phyloP scores from a whole-genome alignment of 192 early-diverging fungal species.

The Rhizophlyctis rosea region DNA sequence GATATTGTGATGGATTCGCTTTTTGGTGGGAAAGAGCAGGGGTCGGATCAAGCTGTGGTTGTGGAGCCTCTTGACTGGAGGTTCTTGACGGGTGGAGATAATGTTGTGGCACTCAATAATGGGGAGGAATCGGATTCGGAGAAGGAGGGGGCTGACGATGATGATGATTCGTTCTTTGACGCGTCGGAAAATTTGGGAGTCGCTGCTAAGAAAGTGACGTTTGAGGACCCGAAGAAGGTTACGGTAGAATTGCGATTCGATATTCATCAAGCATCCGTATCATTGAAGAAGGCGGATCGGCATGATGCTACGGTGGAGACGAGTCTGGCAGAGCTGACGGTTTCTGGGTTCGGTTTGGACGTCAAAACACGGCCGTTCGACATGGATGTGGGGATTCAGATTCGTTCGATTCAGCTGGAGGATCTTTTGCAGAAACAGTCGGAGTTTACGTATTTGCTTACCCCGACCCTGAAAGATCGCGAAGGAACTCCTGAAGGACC shows the following conservation, averaged over 20 bases:
- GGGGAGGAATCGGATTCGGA: slow-evolving; percentile 18
- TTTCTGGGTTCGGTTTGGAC: slow-evolving; percentile 68
- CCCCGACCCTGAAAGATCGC: slow-evolving; percentile 20
- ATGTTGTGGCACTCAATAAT: too few species aligned
- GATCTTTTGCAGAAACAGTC: slow-evolving; percentile 56
- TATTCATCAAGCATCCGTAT: slow-evolving; percentile 64
- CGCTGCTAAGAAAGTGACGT: slow-evolving; percentile 20
- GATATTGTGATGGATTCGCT: slow-evolving; percentile 51
- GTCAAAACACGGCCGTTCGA: slow-evolving; percentile 71
- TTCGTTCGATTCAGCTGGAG: slow-evolving; percentile 75
- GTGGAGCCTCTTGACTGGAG: slow-evolving; percentile 10
- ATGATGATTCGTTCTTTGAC: slow-evolving; percentile 52
- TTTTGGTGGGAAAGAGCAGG: slow-evolving; percentile 1
- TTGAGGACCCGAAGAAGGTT: slow-evolving; percentile 12
- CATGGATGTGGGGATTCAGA: slow-evolving; percentile 68
- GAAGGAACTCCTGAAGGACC: not conserved
- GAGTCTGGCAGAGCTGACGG: slow-evolving; percentile 61
- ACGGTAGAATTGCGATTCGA: slow-evolving; percentile 57
- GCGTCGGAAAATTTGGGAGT: slow-evolving; percentile 43
- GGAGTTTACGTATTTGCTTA: slow-evolving; percentile 58
- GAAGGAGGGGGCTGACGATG: slow-evolving; percentile 35
- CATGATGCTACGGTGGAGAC: slow-evolving; percentile 42
- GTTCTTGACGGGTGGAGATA: slow-evolving; percentile 20
- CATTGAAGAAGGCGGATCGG: slow-evolving; percentile 56
- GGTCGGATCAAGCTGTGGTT: not conserved